Evolutionary conservation across 2,329 filamentous ascomycete genomes (phyloP).

Genomic region (Coleophoma cylindrospora): DNA sequence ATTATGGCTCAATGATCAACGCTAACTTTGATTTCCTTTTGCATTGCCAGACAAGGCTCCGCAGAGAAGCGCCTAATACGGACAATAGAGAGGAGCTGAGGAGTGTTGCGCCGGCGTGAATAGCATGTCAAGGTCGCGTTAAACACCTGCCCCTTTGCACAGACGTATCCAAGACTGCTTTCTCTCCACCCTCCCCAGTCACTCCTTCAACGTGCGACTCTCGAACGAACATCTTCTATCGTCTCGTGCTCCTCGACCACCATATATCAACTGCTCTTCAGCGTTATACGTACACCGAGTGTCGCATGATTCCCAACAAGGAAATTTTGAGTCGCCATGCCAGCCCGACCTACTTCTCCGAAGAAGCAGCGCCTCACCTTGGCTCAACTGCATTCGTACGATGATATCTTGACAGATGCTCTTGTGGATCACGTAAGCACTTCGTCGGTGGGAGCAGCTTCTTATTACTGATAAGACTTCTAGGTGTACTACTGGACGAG

Average conservation of each 20-base stretch:
- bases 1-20: too few relatives aligned
- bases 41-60: too few relatives aligned
- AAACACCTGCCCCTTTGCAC: too few relatives aligned
- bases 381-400: constrained; percentile 84
- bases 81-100: not conserved
- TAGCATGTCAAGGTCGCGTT: not conserved
- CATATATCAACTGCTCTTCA: too few relatives aligned
- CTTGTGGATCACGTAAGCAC: constrained; percentile 85
- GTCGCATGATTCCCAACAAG: constrained; percentile 11
- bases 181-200: too few relatives aligned
- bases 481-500: constrained; percentile 95
- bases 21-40: too few relatives aligned
- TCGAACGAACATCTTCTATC: too few relatives aligned
- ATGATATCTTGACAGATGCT: constrained; percentile 92
- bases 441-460: constrained; percentile 6
- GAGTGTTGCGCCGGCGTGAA: constrained; percentile 1
- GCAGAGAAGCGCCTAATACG: too few relatives aligned
- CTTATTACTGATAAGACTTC: constrained; percentile 5
- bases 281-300: too few relatives aligned
- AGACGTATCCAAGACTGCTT: too few relatives aligned
- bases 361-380: constrained; percentile 76
- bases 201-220: too few relatives aligned
- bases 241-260: too few relatives aligned
- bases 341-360: constrained; percentile 36
- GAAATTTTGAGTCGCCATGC: constrained; percentile 25